Conservation (phyloP, 352 stramenopile genomes). For the Pythium oligandrum region DNA sequence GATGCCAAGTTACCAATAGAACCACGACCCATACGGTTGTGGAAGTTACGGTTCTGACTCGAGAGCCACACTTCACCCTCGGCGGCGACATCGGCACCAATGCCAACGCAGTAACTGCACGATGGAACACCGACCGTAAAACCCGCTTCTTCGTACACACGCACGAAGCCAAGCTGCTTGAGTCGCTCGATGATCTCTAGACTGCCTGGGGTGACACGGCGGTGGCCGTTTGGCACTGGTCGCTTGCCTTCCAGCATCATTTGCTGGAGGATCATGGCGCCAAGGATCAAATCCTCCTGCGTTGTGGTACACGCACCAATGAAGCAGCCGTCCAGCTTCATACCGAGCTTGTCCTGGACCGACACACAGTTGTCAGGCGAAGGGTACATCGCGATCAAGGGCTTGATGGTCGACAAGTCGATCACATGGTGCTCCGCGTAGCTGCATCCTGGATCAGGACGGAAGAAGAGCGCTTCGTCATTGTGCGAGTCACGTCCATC, state of each 20-base stretch:
- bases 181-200: constrained; percentile 68
- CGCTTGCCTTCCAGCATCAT: constrained; percentile 64
- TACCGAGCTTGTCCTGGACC: constrained; percentile 62
- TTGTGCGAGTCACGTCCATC: constrained; percentile 46
- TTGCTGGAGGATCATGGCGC: constrained; percentile 66
- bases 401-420: constrained; percentile 48
- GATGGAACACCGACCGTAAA: constrained; percentile 73
- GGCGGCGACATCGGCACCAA: constrained; percentile 68
- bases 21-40: constrained; percentile 81
- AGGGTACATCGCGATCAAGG: constrained; percentile 67
- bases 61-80: constrained; percentile 77
- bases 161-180: constrained; percentile 56
- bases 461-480: constrained; percentile 72
- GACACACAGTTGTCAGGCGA: constrained; percentile 78
- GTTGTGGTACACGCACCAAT: constrained; percentile 81
- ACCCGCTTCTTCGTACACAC: constrained; percentile 74
- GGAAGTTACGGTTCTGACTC: constrained; percentile 84
- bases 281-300: constrained; percentile 77
- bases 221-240: constrained; percentile 38
- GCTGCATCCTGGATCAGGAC: constrained; percentile 51
- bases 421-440: constrained; percentile 79
- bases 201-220: constrained; percentile 70
- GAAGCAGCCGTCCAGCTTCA: constrained; percentile 79
- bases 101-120: constrained; percentile 82
- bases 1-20: constrained; percentile 74